These are phyloP conservation scores for Neonectria neomacrospora DNA, from an alignment of 2,329 filamentous ascomycete species.

Conservation along the genomic window DNA sequence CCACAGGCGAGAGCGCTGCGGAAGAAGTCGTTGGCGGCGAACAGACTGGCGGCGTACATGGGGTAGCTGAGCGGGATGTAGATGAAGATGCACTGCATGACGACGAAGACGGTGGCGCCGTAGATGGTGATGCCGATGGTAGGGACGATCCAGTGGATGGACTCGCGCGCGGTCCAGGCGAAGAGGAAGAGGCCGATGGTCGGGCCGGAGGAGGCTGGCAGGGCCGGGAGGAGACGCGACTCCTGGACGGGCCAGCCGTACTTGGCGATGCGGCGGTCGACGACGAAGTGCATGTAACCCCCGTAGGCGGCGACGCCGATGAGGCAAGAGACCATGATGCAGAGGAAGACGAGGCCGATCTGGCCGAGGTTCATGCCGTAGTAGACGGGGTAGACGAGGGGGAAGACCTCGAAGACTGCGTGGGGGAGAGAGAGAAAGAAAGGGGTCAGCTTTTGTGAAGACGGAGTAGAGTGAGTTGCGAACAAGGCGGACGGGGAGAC, in stretches of 20 bases:
- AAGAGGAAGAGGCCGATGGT: constrained; percentile 71
- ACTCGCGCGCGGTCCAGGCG: constrained; percentile 64
- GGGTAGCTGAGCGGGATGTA: constrained; percentile 68
- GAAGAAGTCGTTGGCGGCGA: constrained; percentile 71
- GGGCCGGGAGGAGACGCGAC: constrained; percentile 64
- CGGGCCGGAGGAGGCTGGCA: constrained; percentile 63
- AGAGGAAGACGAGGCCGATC: constrained; percentile 69
- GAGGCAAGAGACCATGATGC: constrained; percentile 67
- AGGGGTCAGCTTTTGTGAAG: not conserved
- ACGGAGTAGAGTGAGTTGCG: too few relatives aligned
- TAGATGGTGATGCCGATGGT: constrained; percentile 69
- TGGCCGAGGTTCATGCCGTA: constrained; percentile 70
- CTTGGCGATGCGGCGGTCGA: constrained; percentile 61
- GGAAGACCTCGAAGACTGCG: constrained; percentile 71
- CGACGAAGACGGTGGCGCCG: constrained; percentile 61
- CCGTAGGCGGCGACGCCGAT: constrained; percentile 62
- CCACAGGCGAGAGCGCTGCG: constrained; percentile 68
- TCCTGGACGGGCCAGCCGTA: constrained; percentile 64
- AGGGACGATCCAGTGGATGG: constrained; percentile 65
- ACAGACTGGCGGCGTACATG: constrained; percentile 67
- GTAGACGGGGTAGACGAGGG: constrained; percentile 68
- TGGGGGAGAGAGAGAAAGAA: not conserved
- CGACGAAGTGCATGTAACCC: constrained; percentile 62
- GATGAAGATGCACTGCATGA: constrained; percentile 70
- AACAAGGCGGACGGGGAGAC: constrained; percentile 27